phyloP scores from a whole-genome alignment of 352 stramenopile genomes.

The Lagenidium sp. region DNA sequence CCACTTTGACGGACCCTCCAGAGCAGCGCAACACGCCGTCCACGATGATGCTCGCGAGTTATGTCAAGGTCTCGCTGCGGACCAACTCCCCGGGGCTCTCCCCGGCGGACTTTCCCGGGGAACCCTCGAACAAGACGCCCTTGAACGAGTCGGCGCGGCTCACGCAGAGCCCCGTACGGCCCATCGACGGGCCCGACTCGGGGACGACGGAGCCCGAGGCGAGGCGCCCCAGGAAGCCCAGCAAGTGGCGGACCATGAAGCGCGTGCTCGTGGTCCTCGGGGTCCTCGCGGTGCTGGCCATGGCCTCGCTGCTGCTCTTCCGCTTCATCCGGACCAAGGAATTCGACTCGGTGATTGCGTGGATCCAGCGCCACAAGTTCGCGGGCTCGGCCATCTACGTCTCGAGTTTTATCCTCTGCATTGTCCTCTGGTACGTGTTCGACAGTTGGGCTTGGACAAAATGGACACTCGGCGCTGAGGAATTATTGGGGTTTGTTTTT shows the following conservation, averaged over 20 bases:
- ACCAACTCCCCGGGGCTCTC: conserved; percentile 8
- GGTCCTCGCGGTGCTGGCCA: conserved; percentile 9
- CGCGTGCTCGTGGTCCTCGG: conserved; percentile 10
- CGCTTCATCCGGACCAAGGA: conserved; percentile 32
- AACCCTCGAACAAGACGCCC: conserved; percentile 10
- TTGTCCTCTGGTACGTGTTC: conserved; percentile 37
- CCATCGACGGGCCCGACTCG: too few species aligned
- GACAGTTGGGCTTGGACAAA: too few species aligned
- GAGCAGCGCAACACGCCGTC: too few species aligned
- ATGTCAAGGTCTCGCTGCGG: too few species aligned
- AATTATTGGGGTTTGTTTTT: conserved; percentile 2
- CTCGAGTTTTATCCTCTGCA: conserved; percentile 29
- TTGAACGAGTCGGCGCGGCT: conserved; percentile 4
- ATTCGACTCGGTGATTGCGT: conserved; percentile 35
- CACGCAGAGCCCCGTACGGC: too few species aligned
- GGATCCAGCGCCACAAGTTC: conserved; percentile 35
- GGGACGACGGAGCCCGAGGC: too few species aligned
- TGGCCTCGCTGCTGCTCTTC: conserved; percentile 16
- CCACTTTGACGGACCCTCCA: too few species aligned
- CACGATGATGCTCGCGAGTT: too few species aligned
- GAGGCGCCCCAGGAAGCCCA: too few species aligned
- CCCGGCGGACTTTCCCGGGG: neutral
- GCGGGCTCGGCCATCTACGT: conserved; percentile 35
- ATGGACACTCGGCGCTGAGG: neutral
- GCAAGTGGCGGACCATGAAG: conserved; percentile 16